phyloP scores from a whole-genome alignment of 192 early-diverging fungal genomes.

The Umbelopsis ramanniana region DNA sequence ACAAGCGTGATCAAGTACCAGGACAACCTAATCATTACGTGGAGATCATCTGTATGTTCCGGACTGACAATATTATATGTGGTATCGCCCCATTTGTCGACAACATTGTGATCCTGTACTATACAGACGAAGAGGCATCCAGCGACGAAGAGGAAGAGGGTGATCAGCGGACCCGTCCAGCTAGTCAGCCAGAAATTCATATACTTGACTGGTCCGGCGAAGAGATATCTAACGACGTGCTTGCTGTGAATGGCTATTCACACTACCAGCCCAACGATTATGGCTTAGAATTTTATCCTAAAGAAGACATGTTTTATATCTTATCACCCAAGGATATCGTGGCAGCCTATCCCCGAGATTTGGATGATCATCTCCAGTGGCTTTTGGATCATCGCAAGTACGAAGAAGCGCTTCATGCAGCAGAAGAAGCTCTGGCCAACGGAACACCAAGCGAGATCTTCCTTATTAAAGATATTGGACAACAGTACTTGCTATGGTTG shows the following conservation, averaged over 20 bases:
- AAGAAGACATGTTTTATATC: conserved; percentile 89
- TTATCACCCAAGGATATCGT: conserved; percentile 95
- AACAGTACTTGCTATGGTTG: conserved; percentile 79
- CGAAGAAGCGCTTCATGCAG: conserved; percentile 75
- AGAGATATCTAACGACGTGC: conserved; percentile 86
- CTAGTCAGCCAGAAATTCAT: conserved; percentile 87
- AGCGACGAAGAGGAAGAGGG: conserved; percentile 49
- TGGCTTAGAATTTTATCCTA: conserved; percentile 68
- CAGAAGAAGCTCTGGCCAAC: conserved; percentile 53
- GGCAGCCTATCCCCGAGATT: conserved; percentile 83
- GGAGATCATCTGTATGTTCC: conserved; percentile 68
- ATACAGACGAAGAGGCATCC: conserved; percentile 56
- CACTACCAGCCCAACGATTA: conserved; percentile 96
- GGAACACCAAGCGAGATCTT: conserved; percentile 47
- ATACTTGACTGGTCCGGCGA: conserved; percentile 83
- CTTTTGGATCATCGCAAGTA: conserved; percentile 80
- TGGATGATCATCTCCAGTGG: conserved; percentile 95
- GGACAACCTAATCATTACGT: conserved; percentile 60
- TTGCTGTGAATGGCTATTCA: conserved; percentile 84
- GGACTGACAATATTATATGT: conserved; percentile 79
- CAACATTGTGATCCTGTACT: conserved; percentile 73
- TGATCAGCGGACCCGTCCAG: conserved; percentile 39
- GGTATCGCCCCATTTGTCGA: conserved; percentile 87
- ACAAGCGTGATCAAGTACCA: conserved; percentile 35
- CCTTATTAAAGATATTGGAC: conserved; percentile 77